Evolutionary conservation across 2,329 filamentous ascomycete genomes (phyloP), one percentile per base, ranked within the genome.

Genomic region (Aureobasidium sp.): DNA sequence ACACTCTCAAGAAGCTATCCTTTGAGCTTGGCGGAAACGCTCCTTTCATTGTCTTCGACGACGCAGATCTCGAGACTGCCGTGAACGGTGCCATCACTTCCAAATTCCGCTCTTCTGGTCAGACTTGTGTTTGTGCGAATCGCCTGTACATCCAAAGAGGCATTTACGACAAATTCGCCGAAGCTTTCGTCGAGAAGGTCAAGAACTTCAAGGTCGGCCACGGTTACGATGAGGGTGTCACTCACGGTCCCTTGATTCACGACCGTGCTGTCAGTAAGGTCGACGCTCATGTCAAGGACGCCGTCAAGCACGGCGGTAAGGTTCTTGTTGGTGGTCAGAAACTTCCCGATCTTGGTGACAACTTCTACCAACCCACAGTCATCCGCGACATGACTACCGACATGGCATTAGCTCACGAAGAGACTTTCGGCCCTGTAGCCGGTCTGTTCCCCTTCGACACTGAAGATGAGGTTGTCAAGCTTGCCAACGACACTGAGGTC

Each of bases 41-140:
- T 0, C 95, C 95, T 1, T 97, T 98, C 77, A 98, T 98, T 71
- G 94, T 98, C 40, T 98, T 98, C 75, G 94, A 98, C 74, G 95
- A 98, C 74, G 76, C 95, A 25, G 93, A 98, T 75, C 82, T 98
- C 25, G 95, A 98, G 67, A 82, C 84, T 6, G 96, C 96, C 3
- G 94, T 98, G 1, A 82, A 89, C 0, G 95, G 95, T 31, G 94
- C 94, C 55, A 88, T 98, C 63, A 83, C 90, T 29, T 95, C 89
- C 74, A 99, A 98, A 79, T 98, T 98, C 88, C 92, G 96, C 64
- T 94, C 91, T 43, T 97, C 93, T 0, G 96, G 96, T 42, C 96
- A 99, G 84, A 98, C 96, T 0, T 99, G 96, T 78, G 95, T 98
- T 7, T 85, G 84, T 69, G 84, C 84, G 31, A 97, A 97, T 82